These are phyloP conservation scores for Neophaeococcomyces mojaviensis DNA, from an alignment of 2,329 filamentous ascomycete genomes.

Conservation along the genomic window DNA sequence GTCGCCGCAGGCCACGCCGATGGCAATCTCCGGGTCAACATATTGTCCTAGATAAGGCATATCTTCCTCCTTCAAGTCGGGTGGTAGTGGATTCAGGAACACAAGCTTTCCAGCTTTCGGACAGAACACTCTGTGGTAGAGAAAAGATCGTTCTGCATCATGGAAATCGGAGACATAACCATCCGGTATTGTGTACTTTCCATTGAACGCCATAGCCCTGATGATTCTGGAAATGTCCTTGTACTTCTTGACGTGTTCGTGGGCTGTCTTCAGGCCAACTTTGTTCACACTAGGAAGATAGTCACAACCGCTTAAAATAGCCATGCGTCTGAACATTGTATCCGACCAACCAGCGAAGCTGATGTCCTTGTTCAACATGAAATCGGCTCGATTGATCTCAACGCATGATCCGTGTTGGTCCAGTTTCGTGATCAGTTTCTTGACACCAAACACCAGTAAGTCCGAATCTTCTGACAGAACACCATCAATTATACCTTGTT, in stretches of 20 bases:
- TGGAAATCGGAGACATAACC: conserved; percentile 75
- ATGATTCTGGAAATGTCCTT: conserved; percentile 78
- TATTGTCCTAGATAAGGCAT: conserved; percentile 75
- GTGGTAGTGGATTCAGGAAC: conserved; percentile 61
- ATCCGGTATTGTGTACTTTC: conserved; percentile 70
- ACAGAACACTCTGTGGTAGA: conserved; percentile 93
- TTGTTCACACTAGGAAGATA: conserved; percentile 81
- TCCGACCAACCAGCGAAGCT: conserved; percentile 90
- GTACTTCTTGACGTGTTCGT: conserved; percentile 82
- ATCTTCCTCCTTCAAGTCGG: conserved; percentile 56
- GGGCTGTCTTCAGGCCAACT: conserved; percentile 87
- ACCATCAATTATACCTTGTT: conserved; percentile 71
- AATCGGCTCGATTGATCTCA: conserved; percentile 82
- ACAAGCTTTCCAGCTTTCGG: conserved; percentile 64
- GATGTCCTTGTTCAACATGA: conserved; percentile 79
- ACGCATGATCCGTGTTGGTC: conserved; percentile 90
- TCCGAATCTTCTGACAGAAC: conserved; percentile 97
- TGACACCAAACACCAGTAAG: conserved; percentile 87
- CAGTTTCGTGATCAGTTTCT: conserved; percentile 82
- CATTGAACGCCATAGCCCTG: conserved; percentile 78
- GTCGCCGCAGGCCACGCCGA: conserved; percentile 70
- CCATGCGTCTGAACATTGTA: conserved; percentile 85
- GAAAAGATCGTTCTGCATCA: conserved; percentile 83
- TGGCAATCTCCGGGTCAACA: conserved; percentile 62
- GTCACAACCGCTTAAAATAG: conserved; percentile 92